A percentile compares a stretch with the other conserved stretches of the same genome.
These are phyloP conservation scores for Colletotrichum echinochloae DNA, from an alignment of 2,329 filamentous ascomycete genomes.

Conservation along the genomic window DNA sequence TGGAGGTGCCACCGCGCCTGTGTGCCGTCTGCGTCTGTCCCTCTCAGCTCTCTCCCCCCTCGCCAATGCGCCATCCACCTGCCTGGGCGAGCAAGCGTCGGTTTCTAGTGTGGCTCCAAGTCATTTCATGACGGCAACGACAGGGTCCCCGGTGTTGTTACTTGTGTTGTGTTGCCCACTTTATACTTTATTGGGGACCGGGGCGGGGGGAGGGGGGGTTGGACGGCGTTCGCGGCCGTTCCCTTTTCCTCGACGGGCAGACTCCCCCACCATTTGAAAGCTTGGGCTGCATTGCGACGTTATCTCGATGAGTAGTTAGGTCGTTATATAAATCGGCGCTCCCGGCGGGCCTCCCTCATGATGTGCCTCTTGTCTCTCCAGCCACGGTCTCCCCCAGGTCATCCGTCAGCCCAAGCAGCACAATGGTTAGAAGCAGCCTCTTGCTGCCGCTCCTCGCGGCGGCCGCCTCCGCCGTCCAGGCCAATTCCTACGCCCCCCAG, in stretches of 20 bases:
- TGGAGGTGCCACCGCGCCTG: conserved; percentile 21
- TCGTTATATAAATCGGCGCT: conserved; percentile 33
- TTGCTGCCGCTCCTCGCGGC: conserved; percentile 53
- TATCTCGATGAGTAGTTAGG: background rate
- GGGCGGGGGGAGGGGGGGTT: background rate
- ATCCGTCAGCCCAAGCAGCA: conserved; percentile 43
- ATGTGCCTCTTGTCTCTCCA: background rate
- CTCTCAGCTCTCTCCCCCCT: conserved; percentile 15
- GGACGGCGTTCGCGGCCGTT: background rate
- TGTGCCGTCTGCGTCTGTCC: conserved; percentile 1
- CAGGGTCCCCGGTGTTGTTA: background rate
- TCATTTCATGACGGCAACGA: conserved; percentile 30
- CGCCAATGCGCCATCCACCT: conserved; percentile 35
- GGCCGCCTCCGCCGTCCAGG: conserved; percentile 48
- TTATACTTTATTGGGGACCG: no score
- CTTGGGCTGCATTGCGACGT: conserved; percentile 2
- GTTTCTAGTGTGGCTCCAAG: background rate
- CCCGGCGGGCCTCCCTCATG: conserved; percentile 3
- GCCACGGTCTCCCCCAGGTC: conserved; percentile 34
- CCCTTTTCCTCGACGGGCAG: background rate
- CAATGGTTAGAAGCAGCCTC: conserved; percentile 53
- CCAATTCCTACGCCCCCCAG: conserved; percentile 43
- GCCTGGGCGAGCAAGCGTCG: conserved; percentile 32
- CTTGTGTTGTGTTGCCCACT: background rate
- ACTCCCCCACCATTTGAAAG: background rate